Evolutionary conservation across 306 rosid genomes (phyloP).

Genomic region (Trifolium pratense): DNA sequence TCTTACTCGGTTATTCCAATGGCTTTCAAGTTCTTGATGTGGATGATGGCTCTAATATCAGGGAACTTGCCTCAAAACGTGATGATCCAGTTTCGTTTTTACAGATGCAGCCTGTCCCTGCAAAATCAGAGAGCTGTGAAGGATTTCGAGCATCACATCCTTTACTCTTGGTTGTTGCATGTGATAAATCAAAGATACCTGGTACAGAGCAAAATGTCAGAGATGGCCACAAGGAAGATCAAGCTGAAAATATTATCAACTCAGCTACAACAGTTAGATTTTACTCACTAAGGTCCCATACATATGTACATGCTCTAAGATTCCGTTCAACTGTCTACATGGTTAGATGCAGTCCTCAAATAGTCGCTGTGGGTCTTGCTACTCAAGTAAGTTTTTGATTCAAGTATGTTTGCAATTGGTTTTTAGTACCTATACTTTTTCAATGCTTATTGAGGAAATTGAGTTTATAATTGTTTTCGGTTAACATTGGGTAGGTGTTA

Average conservation of each 20-base stretch:
- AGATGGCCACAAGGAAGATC: constrained; percentile 68
- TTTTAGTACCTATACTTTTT: constrained; percentile 28
- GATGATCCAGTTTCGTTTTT: constrained; percentile 96
- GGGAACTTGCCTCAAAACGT: constrained; percentile 81
- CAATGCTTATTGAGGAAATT: constrained; percentile 24
- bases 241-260: constrained; percentile 58
- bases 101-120: constrained; percentile 89
- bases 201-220: constrained; percentile 72
- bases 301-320: constrained; percentile 93
- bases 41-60: constrained; percentile 78
- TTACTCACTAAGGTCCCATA: constrained; percentile 82
- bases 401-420: constrained; percentile 25
- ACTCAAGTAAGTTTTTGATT: constrained; percentile 76
- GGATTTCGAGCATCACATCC: constrained; percentile 91
- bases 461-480: constrained; percentile 29
- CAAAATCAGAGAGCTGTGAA: constrained; percentile 57
- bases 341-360: constrained; percentile 94
- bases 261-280: constrained; percentile 89
- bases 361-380: constrained; percentile 95
- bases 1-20: constrained; percentile 86
- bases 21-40: constrained; percentile 96
- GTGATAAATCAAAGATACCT: constrained; percentile 77
- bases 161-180: constrained; percentile 89
- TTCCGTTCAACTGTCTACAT: constrained; percentile 89
- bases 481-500: constrained; percentile 36